Conservation (phyloP, 2,329 filamentous ascomycete species). For the Talaromyces sp. region DNA sequence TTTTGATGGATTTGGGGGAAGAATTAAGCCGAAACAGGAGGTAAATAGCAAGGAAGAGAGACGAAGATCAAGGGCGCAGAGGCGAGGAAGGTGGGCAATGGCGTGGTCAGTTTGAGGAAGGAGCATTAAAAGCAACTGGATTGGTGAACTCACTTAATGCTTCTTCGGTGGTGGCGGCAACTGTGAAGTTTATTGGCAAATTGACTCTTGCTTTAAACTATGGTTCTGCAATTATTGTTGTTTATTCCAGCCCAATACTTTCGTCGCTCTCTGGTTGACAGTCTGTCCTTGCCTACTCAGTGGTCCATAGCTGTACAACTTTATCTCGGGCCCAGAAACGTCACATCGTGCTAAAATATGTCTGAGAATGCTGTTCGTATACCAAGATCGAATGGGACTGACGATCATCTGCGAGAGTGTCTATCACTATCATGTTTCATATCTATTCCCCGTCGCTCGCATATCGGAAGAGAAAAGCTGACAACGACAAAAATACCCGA, state of each 20-base stretch:
- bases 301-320: not conserved
- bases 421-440: not conserved
- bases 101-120: not conserved
- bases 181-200: not conserved
- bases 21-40: not conserved
- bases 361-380: not conserved
- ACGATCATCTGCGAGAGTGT: not conserved
- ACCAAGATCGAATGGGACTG: not conserved
- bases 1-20: not conserved
- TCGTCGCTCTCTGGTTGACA: not conserved
- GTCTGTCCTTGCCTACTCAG: not conserved
- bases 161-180: conserved; percentile 10
- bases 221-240: not conserved
- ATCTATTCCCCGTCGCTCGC: not conserved
- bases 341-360: not conserved
- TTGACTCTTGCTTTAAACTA: not conserved
- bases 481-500: not conserved
- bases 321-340: no score
- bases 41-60: not conserved
- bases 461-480: not conserved
- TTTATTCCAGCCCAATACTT: conserved; percentile 17
- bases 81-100: not conserved
- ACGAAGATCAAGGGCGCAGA: not conserved
- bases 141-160: not conserved
- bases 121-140: not conserved